These are phyloP conservation scores for Eucalyptus marginata DNA, from an alignment of 345 rosid species.

Conservation along the genomic window DNA sequence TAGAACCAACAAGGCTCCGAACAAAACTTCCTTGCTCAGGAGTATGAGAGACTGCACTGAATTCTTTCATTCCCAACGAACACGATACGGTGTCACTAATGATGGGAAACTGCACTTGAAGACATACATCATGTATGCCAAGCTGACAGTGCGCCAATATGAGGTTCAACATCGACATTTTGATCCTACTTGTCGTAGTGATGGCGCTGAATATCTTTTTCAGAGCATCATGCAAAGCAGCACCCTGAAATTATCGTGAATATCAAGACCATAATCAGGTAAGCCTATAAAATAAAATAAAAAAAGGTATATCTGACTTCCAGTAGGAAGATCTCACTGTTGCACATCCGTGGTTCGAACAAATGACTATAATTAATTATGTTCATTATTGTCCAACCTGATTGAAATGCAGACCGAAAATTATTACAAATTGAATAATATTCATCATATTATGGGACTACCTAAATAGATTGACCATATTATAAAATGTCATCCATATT, in stretches of 20 bases:
- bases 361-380: neutral
- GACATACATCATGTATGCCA: conserved; percentile 19
- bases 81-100: conserved; percentile 25
- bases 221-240: conserved; percentile 52
- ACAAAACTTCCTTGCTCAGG: conserved; percentile 35
- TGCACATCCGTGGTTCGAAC: neutral
- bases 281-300: neutral
- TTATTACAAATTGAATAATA: neutral
- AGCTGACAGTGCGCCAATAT: conserved; percentile 47
- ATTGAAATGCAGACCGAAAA: neutral
- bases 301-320: neutral
- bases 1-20: conserved; percentile 34
- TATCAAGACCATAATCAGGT: neutral
- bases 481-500: neutral
- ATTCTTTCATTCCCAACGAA: conserved; percentile 35
- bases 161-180: conserved; percentile 46
- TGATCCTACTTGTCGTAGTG: conserved; percentile 24
- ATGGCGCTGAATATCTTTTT: conserved; percentile 24
- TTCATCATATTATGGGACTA: neutral
- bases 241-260: conserved; percentile 35
- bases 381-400: neutral
- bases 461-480: neutral
- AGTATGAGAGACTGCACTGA: conserved; percentile 43
- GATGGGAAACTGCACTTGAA: conserved; percentile 40
- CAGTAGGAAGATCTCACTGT: neutral